These are phyloP conservation scores for Apophysomyces variabilis DNA, from an alignment of 371 early-diverging fungal genomes.

Conservation along the genomic window DNA sequence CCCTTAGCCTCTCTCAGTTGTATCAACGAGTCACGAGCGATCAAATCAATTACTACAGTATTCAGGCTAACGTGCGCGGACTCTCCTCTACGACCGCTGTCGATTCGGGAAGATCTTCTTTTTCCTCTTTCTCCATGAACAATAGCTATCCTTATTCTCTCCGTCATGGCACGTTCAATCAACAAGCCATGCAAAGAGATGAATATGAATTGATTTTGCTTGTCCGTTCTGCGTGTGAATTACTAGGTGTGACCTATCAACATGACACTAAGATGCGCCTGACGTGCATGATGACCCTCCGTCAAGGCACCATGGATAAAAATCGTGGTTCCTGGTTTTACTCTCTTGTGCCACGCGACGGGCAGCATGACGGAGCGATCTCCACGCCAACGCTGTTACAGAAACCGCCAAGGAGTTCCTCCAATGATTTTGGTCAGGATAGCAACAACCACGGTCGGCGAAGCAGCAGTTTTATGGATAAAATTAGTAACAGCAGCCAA, in stretches of 20 bases:
- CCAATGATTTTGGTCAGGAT: slow-evolving; percentile 4
- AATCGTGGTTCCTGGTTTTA: slow-evolving; percentile 13
- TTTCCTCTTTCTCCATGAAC: slow-evolving; percentile 19
- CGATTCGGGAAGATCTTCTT: slow-evolving; percentile 17
- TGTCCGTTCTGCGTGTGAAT: slow-evolving; percentile 42
- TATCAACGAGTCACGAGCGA: slow-evolving; percentile 46
- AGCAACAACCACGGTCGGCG: background rate
- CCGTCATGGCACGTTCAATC: background rate
- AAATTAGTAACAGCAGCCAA: slow-evolving; percentile 18
- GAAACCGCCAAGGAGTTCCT: background rate
- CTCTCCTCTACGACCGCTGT: slow-evolving; percentile 31
- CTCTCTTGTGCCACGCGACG: slow-evolving; percentile 6
- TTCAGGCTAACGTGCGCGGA: slow-evolving; percentile 40
- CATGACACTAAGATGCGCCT: slow-evolving; percentile 38
- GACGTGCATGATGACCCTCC: slow-evolving; percentile 42
- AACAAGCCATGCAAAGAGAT: slow-evolving; percentile 28
- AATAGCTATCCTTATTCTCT: slow-evolving; percentile 14
- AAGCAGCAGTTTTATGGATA: slow-evolving; percentile 23
- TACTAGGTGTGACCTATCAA: slow-evolving; percentile 47
- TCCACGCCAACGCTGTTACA: slow-evolving; percentile 18
- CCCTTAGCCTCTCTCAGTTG: slow-evolving; percentile 38
- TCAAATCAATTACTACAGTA: slow-evolving; percentile 44
- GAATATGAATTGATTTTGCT: slow-evolving; percentile 43
- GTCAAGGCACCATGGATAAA: slow-evolving; percentile 34
- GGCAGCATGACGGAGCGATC: background rate